Conservation (phyloP, 139 green algal genomes). For the Tetradesmus obliquus region DNA sequence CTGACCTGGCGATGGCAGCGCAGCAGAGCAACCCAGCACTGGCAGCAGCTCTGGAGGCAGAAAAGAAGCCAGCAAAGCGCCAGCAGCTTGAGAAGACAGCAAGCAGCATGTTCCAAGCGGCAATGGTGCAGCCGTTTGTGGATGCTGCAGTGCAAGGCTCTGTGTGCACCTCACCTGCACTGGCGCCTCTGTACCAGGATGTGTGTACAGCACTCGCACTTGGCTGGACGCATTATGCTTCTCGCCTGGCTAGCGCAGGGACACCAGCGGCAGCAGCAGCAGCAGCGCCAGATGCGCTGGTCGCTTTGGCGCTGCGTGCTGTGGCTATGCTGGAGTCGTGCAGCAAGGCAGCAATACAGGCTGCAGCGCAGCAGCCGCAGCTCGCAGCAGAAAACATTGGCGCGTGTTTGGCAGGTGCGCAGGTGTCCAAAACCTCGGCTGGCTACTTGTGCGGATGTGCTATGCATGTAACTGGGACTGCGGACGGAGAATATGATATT, state of each 20-base stretch:
- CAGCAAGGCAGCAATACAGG: conserved; percentile 25
- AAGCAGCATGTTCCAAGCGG: conserved; percentile 48
- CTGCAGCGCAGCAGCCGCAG: background rate
- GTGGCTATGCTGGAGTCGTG: conserved; percentile 49
- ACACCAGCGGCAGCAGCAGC: background rate
- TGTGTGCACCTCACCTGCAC: background rate
- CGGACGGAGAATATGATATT: no score
- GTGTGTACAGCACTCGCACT: conserved; percentile 4
- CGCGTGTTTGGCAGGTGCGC: conserved; percentile 39
- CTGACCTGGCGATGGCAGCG: conserved; percentile 66
- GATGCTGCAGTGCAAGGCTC: conserved; percentile 57
- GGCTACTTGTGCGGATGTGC: conserved; percentile 17
- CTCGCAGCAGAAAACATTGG: conserved; percentile 3
- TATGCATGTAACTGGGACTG: no score
- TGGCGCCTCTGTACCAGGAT: background rate
- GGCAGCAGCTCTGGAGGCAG: conserved; percentile 45
- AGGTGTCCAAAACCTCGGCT: background rate
- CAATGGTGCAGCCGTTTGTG: conserved; percentile 73
- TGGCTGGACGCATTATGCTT: conserved; percentile 16
- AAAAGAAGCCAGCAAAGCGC: conserved; percentile 67
- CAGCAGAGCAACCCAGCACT: conserved; percentile 25
- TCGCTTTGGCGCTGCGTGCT: conserved; percentile 67
- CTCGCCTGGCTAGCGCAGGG: background rate
- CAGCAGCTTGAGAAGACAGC: conserved; percentile 66
- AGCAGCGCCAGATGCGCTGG: conserved; percentile 55